Conservation (phyloP, 345 rosid species). For the Boechera retrofracta region DNA sequence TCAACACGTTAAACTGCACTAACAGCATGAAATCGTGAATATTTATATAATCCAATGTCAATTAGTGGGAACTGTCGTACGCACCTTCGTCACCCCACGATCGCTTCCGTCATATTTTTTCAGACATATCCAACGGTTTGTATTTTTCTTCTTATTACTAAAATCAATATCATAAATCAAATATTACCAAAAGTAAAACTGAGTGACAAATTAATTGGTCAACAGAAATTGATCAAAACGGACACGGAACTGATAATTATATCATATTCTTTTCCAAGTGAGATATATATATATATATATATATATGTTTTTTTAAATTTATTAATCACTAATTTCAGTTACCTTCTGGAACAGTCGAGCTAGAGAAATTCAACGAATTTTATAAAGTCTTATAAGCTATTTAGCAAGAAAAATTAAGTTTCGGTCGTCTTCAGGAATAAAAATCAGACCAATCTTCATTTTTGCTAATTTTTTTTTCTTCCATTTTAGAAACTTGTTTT, state of each 20-base stretch:
- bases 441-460: not conserved
- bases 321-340: not conserved
- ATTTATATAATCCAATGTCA: constrained; percentile 11
- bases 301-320: not conserved
- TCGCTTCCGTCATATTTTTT: constrained; percentile 32
- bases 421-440: not conserved
- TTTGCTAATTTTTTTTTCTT: not conserved
- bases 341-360: constrained; percentile 23
- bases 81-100: constrained; percentile 48
- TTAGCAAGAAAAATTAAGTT: not conserved
- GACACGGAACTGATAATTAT: constrained; percentile 35
- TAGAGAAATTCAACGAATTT: not conserved
- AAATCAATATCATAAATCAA: not conserved
- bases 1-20: constrained; percentile 46
- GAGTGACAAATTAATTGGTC: constrained; percentile 22
- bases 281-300: not conserved
- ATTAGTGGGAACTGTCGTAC: constrained; percentile 45
- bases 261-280: not conserved
- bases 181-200: constrained; percentile 7
- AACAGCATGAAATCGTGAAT: constrained; percentile 36
- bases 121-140: constrained; percentile 38
- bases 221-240: constrained; percentile 13
- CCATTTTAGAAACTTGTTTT: not conserved
- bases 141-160: not conserved
- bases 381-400: constrained; percentile 18